These are phyloP conservation scores for Candida xiaguanensis DNA, from an alignment of 805 yeast genomes.

Conservation along the genomic window DNA sequence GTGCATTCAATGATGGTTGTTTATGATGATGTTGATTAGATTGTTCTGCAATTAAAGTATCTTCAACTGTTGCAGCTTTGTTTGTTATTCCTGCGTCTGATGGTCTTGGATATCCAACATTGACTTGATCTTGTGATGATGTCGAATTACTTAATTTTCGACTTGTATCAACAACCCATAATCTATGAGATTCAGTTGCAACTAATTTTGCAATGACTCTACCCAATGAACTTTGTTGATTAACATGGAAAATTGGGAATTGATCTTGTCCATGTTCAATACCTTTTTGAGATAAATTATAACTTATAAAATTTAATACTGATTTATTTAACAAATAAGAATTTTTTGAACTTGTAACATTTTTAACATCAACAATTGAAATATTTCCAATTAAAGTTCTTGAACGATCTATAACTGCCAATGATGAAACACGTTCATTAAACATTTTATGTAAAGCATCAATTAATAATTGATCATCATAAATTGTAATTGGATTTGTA, in stretches of 20 bases:
- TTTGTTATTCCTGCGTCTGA: background rate
- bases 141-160: conserved; percentile 10
- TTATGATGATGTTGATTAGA: too few relatives aligned
- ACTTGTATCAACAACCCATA: conserved; percentile 66
- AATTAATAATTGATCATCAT: conserved; percentile 81
- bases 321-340: conserved; percentile 77
- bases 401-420: conserved; percentile 86
- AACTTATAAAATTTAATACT: conserved; percentile 83
- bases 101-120: background rate
- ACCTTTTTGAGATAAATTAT: conserved; percentile 84
- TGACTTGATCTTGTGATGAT: background rate
- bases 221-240: conserved; percentile 71
- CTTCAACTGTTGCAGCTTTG: conserved; percentile 13
- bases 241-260: conserved; percentile 93
- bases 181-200: conserved; percentile 89
- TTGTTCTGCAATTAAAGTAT: conserved; percentile 10
- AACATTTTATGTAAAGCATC: conserved; percentile 88
- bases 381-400: conserved; percentile 82
- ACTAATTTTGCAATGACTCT: conserved; percentile 92
- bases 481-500: conserved; percentile 66
- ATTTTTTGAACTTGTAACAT: conserved; percentile 83
- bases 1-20: conserved; percentile 10
- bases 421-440: conserved; percentile 75
- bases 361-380: conserved; percentile 89
- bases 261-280: conserved; percentile 93